These are phyloP conservation scores for Oropetium thomaeum DNA, from an alignment of 176 grass and related monocot genomes.

Conservation along the genomic window DNA sequence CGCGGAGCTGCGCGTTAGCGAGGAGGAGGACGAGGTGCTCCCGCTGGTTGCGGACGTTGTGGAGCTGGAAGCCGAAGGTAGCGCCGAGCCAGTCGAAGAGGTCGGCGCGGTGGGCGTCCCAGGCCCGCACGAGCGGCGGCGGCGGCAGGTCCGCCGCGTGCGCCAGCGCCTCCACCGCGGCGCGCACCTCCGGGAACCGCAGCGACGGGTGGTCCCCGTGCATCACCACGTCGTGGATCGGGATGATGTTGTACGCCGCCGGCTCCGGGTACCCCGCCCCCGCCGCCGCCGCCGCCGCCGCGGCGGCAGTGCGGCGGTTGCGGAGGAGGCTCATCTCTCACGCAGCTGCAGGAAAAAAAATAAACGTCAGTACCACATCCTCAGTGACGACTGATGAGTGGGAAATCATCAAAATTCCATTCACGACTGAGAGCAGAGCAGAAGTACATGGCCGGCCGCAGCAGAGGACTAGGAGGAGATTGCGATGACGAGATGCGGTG, in stretches of 20 bases:
- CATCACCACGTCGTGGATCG: constrained; percentile 74
- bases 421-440: not conserved
- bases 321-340: constrained; percentile 56
- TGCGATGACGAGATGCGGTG: constrained; percentile 25
- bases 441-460: constrained; percentile 4
- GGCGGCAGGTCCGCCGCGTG: constrained; percentile 48
- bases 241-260: constrained; percentile 88
- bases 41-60: constrained; percentile 90
- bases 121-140: constrained; percentile 36
- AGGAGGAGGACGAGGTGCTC: constrained; percentile 98
- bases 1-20: constrained; percentile 87
- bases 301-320: constrained; percentile 46
- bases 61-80: constrained; percentile 83
- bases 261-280: not conserved
- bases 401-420: constrained; percentile 8
- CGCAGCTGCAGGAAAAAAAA: constrained; percentile 28
- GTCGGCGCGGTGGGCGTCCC: constrained; percentile 47
- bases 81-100: constrained; percentile 90
- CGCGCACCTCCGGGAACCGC: constrained; percentile 79
- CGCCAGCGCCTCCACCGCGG: constrained; percentile 55
- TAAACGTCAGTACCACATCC: not conserved
- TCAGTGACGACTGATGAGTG: not conserved
- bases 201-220: constrained; percentile 57
- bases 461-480: not conserved
- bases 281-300: not conserved